Conservation (phyloP, 1,139 yeast genomes). For the Diutina rugosa region DNA sequence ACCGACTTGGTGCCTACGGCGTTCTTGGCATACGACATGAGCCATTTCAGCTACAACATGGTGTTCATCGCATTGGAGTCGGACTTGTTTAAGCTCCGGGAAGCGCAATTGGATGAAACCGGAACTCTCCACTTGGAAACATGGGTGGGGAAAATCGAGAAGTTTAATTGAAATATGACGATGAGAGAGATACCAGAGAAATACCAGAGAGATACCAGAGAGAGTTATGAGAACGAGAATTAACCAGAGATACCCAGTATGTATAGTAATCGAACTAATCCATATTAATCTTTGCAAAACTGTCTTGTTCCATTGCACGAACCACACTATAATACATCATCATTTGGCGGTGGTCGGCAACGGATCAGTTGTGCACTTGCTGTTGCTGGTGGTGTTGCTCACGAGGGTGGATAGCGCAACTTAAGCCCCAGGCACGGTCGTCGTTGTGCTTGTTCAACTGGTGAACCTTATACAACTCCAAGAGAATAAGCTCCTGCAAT, state of each 20-base stretch:
- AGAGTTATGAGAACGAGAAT: too few relatives aligned
- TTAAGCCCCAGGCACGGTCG: slow-evolving; percentile 63
- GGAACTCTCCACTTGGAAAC: too few relatives aligned
- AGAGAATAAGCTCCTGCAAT: slow-evolving; percentile 50
- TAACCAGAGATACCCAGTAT: too few relatives aligned
- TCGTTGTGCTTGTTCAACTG: slow-evolving; percentile 46
- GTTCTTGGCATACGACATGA: not conserved
- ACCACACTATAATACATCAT: not conserved
- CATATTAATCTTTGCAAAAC: too few relatives aligned
- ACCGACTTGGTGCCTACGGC: not conserved
- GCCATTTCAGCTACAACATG: not conserved
- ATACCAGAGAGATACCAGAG: too few relatives aligned
- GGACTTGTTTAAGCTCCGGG: not conserved
- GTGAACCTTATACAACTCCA: slow-evolving; percentile 60
- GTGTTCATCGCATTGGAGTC: not conserved
- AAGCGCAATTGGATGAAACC: not conserved
- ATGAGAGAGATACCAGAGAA: too few relatives aligned
- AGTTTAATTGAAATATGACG: too few relatives aligned
- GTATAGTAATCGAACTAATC: too few relatives aligned
- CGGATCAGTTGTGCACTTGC: not conserved
- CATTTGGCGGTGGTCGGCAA: not conserved
- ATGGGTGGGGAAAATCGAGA: too few relatives aligned
- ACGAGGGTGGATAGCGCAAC: slow-evolving; percentile 37
- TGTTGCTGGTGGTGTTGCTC: not conserved
- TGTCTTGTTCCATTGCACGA: not conserved